These are phyloP conservation scores for Coemansia sp. DNA, from an alignment of 192 early-diverging fungal species.

Conservation along the genomic window DNA sequence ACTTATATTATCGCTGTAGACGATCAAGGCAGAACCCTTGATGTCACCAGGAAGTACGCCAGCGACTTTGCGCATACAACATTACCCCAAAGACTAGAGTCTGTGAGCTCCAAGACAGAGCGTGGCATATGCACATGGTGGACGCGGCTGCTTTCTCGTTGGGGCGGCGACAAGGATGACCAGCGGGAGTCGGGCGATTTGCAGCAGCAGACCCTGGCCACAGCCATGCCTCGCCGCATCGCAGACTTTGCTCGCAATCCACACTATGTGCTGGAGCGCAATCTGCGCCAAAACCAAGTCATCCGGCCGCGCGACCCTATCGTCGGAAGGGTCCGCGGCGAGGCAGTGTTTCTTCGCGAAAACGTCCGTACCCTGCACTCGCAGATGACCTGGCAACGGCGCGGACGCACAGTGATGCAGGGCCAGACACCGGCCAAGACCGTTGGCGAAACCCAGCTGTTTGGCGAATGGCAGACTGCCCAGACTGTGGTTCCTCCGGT, in stretches of 20 bases:
- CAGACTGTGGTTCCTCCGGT: slow-evolving; percentile 63
- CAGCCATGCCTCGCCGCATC: slow-evolving; percentile 77
- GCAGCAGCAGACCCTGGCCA: slow-evolving; percentile 41
- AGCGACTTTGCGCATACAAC: slow-evolving; percentile 39
- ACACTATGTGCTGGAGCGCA: slow-evolving; percentile 76
- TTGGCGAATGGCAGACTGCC: slow-evolving; percentile 89
- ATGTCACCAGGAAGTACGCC: slow-evolving; percentile 46
- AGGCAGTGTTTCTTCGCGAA: slow-evolving; percentile 75
- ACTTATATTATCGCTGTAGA: slow-evolving; percentile 26
- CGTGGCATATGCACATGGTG: slow-evolving; percentile 34
- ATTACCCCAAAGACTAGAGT: slow-evolving; percentile 46
- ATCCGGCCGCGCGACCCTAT: slow-evolving; percentile 68
- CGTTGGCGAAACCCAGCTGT: slow-evolving; percentile 44
- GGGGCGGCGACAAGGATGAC: slow-evolving; percentile 24
- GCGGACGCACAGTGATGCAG: slow-evolving; percentile 23
- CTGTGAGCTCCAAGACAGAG: slow-evolving; percentile 14
- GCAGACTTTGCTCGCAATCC: slow-evolving; percentile 81
- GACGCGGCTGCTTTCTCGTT: slow-evolving; percentile 40
- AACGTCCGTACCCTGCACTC: slow-evolving; percentile 64
- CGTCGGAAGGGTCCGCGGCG: slow-evolving; percentile 75
- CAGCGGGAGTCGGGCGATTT: slow-evolving; percentile 58
- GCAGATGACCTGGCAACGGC: slow-evolving; percentile 67
- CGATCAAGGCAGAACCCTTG: slow-evolving; percentile 15
- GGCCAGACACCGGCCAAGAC: slow-evolving; percentile 47
- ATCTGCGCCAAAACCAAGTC: slow-evolving; percentile 77